Conservation (phyloP, 2,329 filamentous ascomycete genomes). For the Ophiostoma sp. region DNA sequence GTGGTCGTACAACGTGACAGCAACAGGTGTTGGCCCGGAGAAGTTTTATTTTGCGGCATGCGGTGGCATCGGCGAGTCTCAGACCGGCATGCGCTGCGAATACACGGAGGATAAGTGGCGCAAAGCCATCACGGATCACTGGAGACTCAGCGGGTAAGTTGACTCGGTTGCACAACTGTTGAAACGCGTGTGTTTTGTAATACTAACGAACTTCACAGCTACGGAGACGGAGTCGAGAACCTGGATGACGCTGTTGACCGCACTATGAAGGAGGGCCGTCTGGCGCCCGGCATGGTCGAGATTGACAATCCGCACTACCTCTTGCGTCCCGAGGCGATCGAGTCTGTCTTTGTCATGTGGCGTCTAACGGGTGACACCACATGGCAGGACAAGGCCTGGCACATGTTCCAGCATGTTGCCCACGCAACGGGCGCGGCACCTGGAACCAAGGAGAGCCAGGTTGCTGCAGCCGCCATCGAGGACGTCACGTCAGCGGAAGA, state of each 20-base stretch:
- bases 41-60: conserved; percentile 46
- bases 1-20: conserved; percentile 55
- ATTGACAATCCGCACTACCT: conserved; percentile 57
- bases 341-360: conserved; percentile 74
- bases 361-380: conserved; percentile 61
- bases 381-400: conserved; percentile 66
- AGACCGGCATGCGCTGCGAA: conserved; percentile 27
- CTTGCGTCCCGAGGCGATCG: conserved; percentile 70
- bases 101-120: conserved; percentile 30
- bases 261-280: conserved; percentile 38
- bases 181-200: no score
- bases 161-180: no score
- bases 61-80: conserved; percentile 27
- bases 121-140: conserved; percentile 25
- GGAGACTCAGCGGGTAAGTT: conserved; percentile 14
- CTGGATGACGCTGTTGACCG: conserved; percentile 33
- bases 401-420: conserved; percentile 63
- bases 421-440: conserved; percentile 52
- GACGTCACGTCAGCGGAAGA: conserved; percentile 51
- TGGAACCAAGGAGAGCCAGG: conserved; percentile 25
- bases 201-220: background rate
- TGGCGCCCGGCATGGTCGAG: conserved; percentile 51
- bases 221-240: conserved; percentile 15
- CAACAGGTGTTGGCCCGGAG: conserved; percentile 58
- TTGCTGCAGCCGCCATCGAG: conserved; percentile 60